Evolutionary conservation across 2,329 filamentous ascomycete genomes (phyloP), one percentile per base, ranked within the genome.

Genomic region (Dothidotthia symphoricarpi): DNA sequence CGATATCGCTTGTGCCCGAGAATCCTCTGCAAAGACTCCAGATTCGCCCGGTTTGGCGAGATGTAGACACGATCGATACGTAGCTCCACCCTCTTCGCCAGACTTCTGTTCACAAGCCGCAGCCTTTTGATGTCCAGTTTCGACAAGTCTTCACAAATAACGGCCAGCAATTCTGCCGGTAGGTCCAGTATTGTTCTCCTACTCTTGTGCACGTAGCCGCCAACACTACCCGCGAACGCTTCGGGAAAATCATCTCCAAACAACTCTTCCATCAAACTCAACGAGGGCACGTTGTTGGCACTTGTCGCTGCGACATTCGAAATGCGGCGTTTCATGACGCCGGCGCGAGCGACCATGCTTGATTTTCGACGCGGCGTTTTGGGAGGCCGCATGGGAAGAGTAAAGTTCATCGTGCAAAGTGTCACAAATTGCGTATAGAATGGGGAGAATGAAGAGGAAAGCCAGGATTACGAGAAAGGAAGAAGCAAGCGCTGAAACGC

Each of bases 51-150:
- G 33, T 68, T 71, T 4, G 70, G 59, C 5, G 67, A 70, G 9
- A 74, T 45, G 37, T 69, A 73, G 4, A 70, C 62, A 16, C 66
- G 61, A 19, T 59, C 44, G 14, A 68, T 53, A 16, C 55, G 55
- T 8, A 69, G 33, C 17, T 55, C 48, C 8, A 53, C 47, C 19
- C 41, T 51, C 15, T 28, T 29, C 6, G 48, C 52, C 17, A 59
- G 35, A 17, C 42, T 30, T 26, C 39, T 46, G 29, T 37, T 41
- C 6, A 46, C 30, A 19, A 59, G 47, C 31, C 55, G 47, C 17
- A 59, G 38, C 9, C 41, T 34, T 37, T 57, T 59, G 31, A 57
- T 45, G 28, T 57, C 55, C 15, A 43, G 13, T 13, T 47, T 45
- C 2, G 48, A 48, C 7, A 57, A 36, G 17, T 46, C 15, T 8